These are phyloP conservation scores for Lepidium sativum DNA, from an alignment of 345 rosid species.

Conservation along the genomic window DNA sequence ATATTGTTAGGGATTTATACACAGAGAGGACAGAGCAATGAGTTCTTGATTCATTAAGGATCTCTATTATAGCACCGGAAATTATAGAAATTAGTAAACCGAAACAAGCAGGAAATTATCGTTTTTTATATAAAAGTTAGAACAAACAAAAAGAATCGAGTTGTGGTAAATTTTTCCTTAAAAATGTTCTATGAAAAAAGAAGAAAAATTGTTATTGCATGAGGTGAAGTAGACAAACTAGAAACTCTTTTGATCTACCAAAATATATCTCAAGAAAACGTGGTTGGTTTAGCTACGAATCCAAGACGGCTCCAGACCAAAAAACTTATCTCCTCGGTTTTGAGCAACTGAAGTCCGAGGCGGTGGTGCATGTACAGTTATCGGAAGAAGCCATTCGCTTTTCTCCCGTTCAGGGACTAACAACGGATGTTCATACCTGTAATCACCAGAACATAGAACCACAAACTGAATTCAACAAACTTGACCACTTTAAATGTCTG, in stretches of 20 bases:
- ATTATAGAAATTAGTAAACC: neutral
- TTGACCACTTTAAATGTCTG: neutral
- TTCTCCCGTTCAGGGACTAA: slow-evolving; percentile 70
- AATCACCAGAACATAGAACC: slow-evolving; percentile 4
- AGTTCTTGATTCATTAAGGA: too few relatives aligned
- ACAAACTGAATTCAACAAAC: slow-evolving; percentile 1
- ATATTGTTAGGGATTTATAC: too few relatives aligned
- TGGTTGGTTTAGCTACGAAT: slow-evolving; percentile 28
- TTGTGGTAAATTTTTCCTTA: neutral
- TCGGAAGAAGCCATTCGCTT: slow-evolving; percentile 92
- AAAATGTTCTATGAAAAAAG: neutral
- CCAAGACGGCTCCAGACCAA: slow-evolving; percentile 72
- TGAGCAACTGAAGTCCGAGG: slow-evolving; percentile 43
- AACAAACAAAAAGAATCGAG: neutral
- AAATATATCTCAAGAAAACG: neutral
- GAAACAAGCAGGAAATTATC: neutral
- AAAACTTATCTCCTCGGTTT: slow-evolving; percentile 47
- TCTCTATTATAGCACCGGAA: neutral
- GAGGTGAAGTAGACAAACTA: neutral
- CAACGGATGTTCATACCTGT: slow-evolving; percentile 91
- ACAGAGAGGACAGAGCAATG: too few relatives aligned
- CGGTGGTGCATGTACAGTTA: slow-evolving; percentile 84
- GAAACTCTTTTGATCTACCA: slow-evolving; percentile 1
- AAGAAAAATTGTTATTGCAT: neutral
- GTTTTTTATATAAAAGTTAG: neutral